Evolutionary conservation across 2,329 filamentous ascomycete species (phyloP).

Genomic region (Endocalyx cinctus): DNA sequence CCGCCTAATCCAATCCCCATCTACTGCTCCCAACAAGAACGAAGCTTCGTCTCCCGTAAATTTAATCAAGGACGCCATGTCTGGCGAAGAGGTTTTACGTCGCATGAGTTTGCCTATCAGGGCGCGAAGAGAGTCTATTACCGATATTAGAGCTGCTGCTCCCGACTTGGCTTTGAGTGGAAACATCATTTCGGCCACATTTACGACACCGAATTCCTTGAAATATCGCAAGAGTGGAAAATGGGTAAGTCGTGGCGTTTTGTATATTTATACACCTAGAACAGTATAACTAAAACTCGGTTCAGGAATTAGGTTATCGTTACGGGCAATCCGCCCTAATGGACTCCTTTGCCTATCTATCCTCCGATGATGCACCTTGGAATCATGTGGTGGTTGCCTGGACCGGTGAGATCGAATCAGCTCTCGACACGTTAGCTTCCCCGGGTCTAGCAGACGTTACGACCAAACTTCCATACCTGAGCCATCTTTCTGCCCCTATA

Average conservation of each 20-base stretch:
- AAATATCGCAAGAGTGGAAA: slow-evolving; percentile 54
- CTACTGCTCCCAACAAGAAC: no score
- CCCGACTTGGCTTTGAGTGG: slow-evolving; percentile 56
- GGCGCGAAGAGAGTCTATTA: slow-evolving; percentile 46
- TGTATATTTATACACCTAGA: no score
- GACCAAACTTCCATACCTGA: no score
- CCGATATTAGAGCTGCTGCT: slow-evolving; percentile 51
- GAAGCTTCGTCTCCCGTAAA: slow-evolving; percentile 14
- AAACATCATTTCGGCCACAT: slow-evolving; percentile 63
- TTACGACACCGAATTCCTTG: slow-evolving; percentile 57
- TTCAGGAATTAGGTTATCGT: slow-evolving; percentile 71
- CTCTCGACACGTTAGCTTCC: slow-evolving; percentile 44
- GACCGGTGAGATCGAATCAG: slow-evolving; percentile 78
- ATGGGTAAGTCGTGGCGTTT: slow-evolving; percentile 62
- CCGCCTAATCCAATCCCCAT: no score
- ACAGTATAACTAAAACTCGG: not conserved
- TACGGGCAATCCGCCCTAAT: slow-evolving; percentile 88
- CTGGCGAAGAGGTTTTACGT: slow-evolving; percentile 37
- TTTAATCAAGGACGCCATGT: slow-evolving; percentile 26
- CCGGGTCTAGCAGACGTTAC: no score
- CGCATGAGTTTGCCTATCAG: slow-evolving; percentile 38
- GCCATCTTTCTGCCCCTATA: slow-evolving; percentile 74
- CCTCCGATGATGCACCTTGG: slow-evolving; percentile 80
- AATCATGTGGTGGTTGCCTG: slow-evolving; percentile 90
- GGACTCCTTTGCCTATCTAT: slow-evolving; percentile 83